Evolutionary conservation across 2,329 filamentous ascomycete species (phyloP).

Genomic region (Stachybotrys chlorohalonatus): DNA sequence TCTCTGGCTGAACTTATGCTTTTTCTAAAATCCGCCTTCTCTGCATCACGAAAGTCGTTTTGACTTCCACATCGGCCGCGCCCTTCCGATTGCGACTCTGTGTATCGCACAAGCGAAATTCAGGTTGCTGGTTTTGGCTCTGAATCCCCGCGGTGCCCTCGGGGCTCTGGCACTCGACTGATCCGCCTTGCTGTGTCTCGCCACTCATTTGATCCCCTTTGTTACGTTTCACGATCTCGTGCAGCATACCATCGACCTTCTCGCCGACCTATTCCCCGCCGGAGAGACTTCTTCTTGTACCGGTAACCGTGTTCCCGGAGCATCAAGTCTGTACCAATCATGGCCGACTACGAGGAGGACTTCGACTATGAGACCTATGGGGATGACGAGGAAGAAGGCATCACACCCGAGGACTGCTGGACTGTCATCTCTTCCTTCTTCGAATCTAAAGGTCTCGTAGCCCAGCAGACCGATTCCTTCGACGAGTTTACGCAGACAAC

Average conservation of each 20-base stretch:
- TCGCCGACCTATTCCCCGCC: background rate
- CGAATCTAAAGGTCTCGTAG: constrained; percentile 88
- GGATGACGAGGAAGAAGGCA: constrained; percentile 53
- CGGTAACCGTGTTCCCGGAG: no score
- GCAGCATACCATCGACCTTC: background rate
- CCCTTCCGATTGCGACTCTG: background rate
- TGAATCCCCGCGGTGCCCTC: constrained; percentile 16
- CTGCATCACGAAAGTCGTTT: no score
- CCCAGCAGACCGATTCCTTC: constrained; percentile 96
- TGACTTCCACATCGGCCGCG: no score
- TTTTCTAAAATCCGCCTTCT: no score
- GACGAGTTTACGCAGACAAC: constrained; percentile 93
- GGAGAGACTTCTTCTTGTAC: background rate
- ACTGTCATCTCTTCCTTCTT: constrained; percentile 96
- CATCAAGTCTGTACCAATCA: constrained; percentile 13
- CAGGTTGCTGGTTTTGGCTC: background rate
- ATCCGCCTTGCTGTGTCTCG: constrained; percentile 18
- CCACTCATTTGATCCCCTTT: constrained; percentile 9
- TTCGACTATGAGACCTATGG: constrained; percentile 63
- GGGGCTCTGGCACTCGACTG: constrained; percentile 20
- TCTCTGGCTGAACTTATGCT: no score
- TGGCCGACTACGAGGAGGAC: constrained; percentile 48
- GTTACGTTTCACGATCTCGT: constrained; percentile 1
- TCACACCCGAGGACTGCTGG: constrained; percentile 98
- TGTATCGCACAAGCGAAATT: background rate